Conservation (phyloP, 2,329 filamentous ascomycete genomes). For the Fusarium duplospermum region DNA sequence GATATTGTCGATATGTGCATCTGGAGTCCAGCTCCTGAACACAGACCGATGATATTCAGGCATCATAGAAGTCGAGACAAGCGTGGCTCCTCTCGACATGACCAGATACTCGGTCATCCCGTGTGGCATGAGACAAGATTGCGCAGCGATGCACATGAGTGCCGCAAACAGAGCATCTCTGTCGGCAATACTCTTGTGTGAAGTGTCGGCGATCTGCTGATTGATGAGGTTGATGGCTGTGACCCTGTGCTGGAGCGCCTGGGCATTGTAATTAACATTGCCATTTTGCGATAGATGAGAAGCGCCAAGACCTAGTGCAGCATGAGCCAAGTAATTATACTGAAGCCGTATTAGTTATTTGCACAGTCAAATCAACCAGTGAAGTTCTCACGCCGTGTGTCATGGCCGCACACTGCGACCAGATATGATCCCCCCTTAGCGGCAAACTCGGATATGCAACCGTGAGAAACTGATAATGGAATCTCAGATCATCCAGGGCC, state of each 20-base stretch:
- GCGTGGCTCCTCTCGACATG: conserved; percentile 42
- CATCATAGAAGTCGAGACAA: not conserved
- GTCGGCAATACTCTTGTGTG: conserved; percentile 43
- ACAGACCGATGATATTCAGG: not conserved
- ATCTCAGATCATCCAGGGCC: conserved; percentile 57
- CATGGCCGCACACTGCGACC: conserved; percentile 49
- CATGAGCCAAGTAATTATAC: conserved; percentile 52
- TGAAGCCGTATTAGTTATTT: conserved; percentile 19
- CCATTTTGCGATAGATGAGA: conserved; percentile 50
- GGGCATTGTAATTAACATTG: conserved; percentile 40
- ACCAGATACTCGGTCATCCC: conserved; percentile 54
- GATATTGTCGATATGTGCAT: not conserved
- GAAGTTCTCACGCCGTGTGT: conserved; percentile 47
- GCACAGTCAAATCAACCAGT: not conserved
- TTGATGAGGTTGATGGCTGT: conserved; percentile 52
- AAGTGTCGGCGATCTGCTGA: conserved; percentile 41
- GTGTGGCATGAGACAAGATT: conserved; percentile 51
- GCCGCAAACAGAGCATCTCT: conserved; percentile 52
- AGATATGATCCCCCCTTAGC: conserved; percentile 46
- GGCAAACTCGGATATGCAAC: conserved; percentile 54
- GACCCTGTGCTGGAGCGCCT: conserved; percentile 45
- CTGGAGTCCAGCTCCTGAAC: not conserved
- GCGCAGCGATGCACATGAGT: conserved; percentile 50
- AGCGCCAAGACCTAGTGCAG: conserved; percentile 52
- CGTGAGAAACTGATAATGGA: conserved; percentile 63